phyloP scores from a whole-genome alignment of 2,329 filamentous ascomycete genomes.

The Botrytis paeoniae region DNA sequence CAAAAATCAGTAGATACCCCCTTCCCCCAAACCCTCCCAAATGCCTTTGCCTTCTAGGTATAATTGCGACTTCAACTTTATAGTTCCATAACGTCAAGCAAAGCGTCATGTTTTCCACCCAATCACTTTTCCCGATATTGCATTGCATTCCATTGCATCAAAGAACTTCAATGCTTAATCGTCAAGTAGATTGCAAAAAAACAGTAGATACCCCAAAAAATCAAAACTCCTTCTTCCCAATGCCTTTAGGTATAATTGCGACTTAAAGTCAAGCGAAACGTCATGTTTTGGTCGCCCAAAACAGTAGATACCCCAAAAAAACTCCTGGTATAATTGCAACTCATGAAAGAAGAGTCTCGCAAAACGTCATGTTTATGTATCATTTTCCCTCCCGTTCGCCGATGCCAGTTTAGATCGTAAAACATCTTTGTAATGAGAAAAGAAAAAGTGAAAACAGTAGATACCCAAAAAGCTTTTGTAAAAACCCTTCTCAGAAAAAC shows the following conservation, averaged over 20 bases:
- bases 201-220: neutral
- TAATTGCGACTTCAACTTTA: neutral
- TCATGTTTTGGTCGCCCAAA: conserved; percentile 3
- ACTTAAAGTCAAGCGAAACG: conserved; percentile 7
- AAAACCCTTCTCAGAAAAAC: neutral
- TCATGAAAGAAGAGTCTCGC: neutral
- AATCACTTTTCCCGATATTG: neutral
- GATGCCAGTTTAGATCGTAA: conserved; percentile 12
- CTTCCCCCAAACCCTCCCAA: neutral
- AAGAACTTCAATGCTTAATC: neutral
- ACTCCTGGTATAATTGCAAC: conserved; percentile 15
- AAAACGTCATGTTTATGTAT: conserved; percentile 13
- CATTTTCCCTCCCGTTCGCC: neutral
- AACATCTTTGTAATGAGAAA: conserved; percentile 9
- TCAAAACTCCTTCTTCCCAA: neutral
- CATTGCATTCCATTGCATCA: too few species aligned
- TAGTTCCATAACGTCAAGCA: neutral
- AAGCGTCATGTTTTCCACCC: neutral
- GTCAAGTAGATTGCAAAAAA: neutral
- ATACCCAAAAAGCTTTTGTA: conserved; percentile 3
- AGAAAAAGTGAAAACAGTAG: conserved; percentile 10
- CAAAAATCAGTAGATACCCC: neutral
- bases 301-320: conserved; percentile 1
- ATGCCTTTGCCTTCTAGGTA: neutral
- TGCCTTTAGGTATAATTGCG: conserved; percentile 7